These are phyloP conservation scores for Prunus mongolica DNA, from an alignment of 306 rosid genomes.

Conservation along the genomic window DNA sequence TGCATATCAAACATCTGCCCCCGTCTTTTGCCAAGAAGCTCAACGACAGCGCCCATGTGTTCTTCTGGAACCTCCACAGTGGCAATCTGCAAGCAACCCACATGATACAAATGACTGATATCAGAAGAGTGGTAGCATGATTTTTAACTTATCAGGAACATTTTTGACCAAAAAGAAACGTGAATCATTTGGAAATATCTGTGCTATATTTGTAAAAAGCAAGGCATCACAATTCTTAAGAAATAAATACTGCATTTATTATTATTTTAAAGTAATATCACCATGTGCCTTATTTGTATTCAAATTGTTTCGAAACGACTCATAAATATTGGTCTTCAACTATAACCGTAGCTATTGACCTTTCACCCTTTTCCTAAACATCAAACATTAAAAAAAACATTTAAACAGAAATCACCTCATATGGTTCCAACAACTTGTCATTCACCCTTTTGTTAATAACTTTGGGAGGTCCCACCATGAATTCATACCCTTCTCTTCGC, in stretches of 20 bases:
- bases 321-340: neutral
- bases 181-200: neutral
- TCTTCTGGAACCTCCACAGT: slow-evolving; percentile 96
- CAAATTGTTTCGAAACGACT: neutral
- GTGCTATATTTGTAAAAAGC: neutral
- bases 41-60: slow-evolving; percentile 96
- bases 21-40: slow-evolving; percentile 91
- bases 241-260: neutral
- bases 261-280: neutral
- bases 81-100: slow-evolving; percentile 64
- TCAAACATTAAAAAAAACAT: neutral
- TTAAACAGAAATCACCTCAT: slow-evolving; percentile 59
- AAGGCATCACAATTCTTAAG: neutral
- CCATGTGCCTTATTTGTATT: neutral
- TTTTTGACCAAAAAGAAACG: neutral
- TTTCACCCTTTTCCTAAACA: neutral
- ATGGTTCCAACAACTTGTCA: slow-evolving; percentile 78
- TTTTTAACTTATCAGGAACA: neutral
- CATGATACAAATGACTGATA: slow-evolving; percentile 16
- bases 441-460: slow-evolving; percentile 83
- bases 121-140: neutral
- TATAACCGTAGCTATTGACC: neutral
- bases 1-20: slow-evolving; percentile 98
- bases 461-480: slow-evolving; percentile 99
- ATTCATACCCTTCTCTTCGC: slow-evolving; percentile 98